Percentiles rank a stretch among this genome's conserved stretches.
Conservation (phyloP, 768 basidiomycete genomes). For the Amanita pallidorosea region DNA sequence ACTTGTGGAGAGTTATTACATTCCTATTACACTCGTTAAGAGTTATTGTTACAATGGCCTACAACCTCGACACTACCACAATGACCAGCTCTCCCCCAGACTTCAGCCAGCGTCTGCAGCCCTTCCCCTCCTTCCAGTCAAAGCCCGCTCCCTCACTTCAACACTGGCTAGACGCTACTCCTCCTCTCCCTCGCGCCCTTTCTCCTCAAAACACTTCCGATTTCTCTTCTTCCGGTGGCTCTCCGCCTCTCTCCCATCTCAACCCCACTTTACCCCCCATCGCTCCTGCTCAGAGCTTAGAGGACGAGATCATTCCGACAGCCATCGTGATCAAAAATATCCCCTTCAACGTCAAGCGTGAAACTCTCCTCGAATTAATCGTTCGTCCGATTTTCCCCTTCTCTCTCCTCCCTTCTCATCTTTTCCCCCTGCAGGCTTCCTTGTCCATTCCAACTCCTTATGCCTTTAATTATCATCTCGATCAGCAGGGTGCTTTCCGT, state of each 20-base stretch:
- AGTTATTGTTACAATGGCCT: too few relatives aligned
- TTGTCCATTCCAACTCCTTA: conserved; percentile 93
- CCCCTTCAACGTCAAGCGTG: conserved; percentile 96
- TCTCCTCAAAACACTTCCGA: conserved; percentile 85
- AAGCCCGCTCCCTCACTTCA: conserved; percentile 20
- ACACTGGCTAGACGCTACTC: conserved; percentile 80
- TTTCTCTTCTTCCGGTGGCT: conserved; percentile 80
- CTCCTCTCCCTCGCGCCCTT: conserved; percentile 67
- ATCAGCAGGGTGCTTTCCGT: conserved; percentile 92
- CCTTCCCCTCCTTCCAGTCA: conserved; percentile 28
- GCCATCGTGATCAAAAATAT: conserved; percentile 99
- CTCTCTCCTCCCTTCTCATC: conserved; percentile 8
- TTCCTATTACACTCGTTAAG: too few relatives aligned
- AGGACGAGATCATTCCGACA: conserved; percentile 95
- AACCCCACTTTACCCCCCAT: conserved; percentile 36
- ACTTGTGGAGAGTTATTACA: too few relatives aligned
- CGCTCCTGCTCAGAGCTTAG: conserved; percentile 41
- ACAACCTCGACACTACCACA: conserved; percentile 23
- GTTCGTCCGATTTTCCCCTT: conserved; percentile 36
- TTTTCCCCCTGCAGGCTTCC: conserved; percentile 48
- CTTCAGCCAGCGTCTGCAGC: conserved; percentile 60
- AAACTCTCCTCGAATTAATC: conserved; percentile 93
- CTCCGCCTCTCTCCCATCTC: conserved; percentile 51
- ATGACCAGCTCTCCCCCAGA: conserved; percentile 81
- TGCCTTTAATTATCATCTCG: conserved; percentile 99